Base-by-base conservation (phyloP, 2,329 filamentous ascomycete species). In the Fusarium paranaense region DNA sequence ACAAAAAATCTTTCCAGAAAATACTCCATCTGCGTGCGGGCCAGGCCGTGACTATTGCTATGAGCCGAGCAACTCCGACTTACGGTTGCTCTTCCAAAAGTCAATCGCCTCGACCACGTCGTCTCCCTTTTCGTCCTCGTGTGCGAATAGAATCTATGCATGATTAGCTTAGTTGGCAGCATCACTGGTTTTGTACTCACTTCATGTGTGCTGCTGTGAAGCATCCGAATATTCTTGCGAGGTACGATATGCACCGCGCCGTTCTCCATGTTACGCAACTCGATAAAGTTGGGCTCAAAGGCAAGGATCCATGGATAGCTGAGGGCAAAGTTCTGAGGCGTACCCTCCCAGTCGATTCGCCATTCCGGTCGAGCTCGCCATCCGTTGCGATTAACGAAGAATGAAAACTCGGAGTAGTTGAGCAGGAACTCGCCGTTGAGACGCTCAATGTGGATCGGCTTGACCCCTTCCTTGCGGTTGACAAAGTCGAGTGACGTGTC, bases 401-500 rank as follows among this genome's bases (percentile, higher is more conserved):
- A 99, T 14, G 95, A 98, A 84, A 98, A 99, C 82, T 99, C 97
- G 6, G 95, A 97, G 85, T 99, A 99, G 84, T 98, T 98, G 73
- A 99, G 91, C 76, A 99, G 84, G 87, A 99, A 99, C 81, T 99
- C 97, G 82, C 96, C 95, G 77, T 97, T 97, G 81, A 98, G 92
- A 54, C 97, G 93, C 83, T 99, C 97, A 76, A 99, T 98, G 80
- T 98, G 96, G 74, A 99, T 97, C 4, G 97, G 96, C 82, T 94
- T 95, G 79, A 97, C 94, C 78, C 94, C 95, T 83, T 98, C 96
- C 82, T 97, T 97, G 67, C 95, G 91, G 25, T 95, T 94, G 59
- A 99, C 96, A 81, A 99, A 98, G 85, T 99, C 97, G 70, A 99
- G 92, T 18, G 95, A 98, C 0, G 97, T 99, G 83, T 99, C 97